Base-by-base conservation (phyloP, 768 basidiomycete genomes). In the Russula emetica region DNA sequence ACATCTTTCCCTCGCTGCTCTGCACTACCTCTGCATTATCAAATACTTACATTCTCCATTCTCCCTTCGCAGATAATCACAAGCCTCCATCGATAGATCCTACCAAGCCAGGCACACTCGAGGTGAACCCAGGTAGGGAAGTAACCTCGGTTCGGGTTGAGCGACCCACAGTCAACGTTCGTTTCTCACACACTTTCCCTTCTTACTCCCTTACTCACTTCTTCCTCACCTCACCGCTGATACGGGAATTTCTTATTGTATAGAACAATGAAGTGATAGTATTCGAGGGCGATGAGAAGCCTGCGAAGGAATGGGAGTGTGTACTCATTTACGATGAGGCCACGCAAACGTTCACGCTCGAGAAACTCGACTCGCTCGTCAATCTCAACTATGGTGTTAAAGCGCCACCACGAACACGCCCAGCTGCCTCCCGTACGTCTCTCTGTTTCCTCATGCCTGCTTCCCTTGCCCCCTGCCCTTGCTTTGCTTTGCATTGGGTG, bases 301-400 rank as follows among this genome's bases (percentile, higher is more conserved):
- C 81, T 1, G 80, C 85, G 8, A 87, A 84, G 71, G 87, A 90
- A 52, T 79, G 79, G 68, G 88, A 91, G 56, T 93, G 90, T 67
- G 83, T 92, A 8, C 78, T 93, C 45, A 86, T 92, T 51, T 92
- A 86, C 69, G 90, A 93, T 71, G 88, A 89, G 70, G 86, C 84
- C 59, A 78, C 82, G 20, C 66, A 69, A 62, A 52, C 67, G 9
- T 62, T 64, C 51, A 49, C 62, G 55, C 63, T 64, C 34, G 62
- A 69, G 58, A 69, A 69, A 42, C 56, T 68, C 16, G 69, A 66
- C 28, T 66, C 69, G 45, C 58, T 53, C 36, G 58, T 64, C 32
- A 67, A 64, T 47, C 66, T 69, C 52, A 64, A 63, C 55, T 67
- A 61, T 58, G 60, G 50, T 0, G 26, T 36, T 11, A 56, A 53